Base-by-base conservation (phyloP, 495 filamentous ascomycete genomes). In the Thozetella sp. region DNA sequence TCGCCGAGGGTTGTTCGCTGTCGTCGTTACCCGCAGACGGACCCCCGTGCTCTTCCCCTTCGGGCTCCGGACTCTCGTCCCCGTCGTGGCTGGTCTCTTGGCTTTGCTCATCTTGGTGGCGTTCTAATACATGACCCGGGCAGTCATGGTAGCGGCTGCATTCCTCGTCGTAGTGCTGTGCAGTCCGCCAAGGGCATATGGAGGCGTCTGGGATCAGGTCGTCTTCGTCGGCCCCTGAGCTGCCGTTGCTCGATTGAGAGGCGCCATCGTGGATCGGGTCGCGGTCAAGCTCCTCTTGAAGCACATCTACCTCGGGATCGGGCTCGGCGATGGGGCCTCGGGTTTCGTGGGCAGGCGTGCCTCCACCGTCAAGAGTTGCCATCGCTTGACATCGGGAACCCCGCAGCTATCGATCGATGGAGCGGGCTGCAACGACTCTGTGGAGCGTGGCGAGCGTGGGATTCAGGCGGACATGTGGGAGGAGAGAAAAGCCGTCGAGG, bases 71-170 rank as follows among this genome's bases (percentile, higher is more conserved):
- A 9, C 46, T 23, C 4, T 25, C 30, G 17, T 22, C 56, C 1
- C 50, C 45, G 17, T 34, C 52, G 26, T 53, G 37, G 6, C 19
- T 22, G n/a, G 51, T 51, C 1, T 10, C 51, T 1, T 54, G 56
- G 1, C 64, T 54, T 27, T 53, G 60, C 22, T 50, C 26, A n/a
- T 69, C 66, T 2, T 65, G 53, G 19, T 53, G 54, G 22, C 75
- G 62, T 40, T 72, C 68, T 6, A 76, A 56, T 11, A 66, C 19
- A 52, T 79, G 77, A 13, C 72, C 66, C 13, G 75, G 77, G 30
- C 76, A 79, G 63, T 80, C 77, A 55, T 75, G 72, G 60, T 72
- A 80, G 27, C 71, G 70, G n/a, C 60, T 61, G 65, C 76, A 79
- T 63, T 78, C 76, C n/a, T 64, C 63, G 40, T 73, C 70, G 56